Conservation (phyloP, 1,284 basidiomycete genomes). For the Naganishia cerealis region DNA sequence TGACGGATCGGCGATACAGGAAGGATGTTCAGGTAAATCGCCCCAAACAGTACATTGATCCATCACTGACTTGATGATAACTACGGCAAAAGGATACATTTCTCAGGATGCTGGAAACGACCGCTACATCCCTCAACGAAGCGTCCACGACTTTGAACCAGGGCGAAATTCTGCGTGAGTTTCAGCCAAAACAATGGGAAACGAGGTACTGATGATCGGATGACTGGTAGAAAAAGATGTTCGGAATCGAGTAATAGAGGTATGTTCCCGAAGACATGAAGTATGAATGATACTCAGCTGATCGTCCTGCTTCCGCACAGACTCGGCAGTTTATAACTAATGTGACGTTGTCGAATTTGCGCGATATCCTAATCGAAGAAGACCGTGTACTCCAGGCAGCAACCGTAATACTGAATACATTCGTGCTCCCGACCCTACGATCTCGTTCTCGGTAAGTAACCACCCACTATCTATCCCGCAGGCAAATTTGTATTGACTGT, state of each 20-base stretch:
- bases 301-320: conserved; percentile 42
- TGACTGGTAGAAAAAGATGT: conserved; percentile 4
- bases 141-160: conserved; percentile 6
- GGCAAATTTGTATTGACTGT: background rate
- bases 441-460: conserved; percentile 36
- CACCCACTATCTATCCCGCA: background rate
- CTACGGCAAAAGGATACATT: conserved; percentile 67
- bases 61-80: conserved; percentile 10
- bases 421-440: conserved; percentile 72
- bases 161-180: conserved; percentile 4
- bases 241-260: conserved; percentile 11
- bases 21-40: conserved; percentile 76
- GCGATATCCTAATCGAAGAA: conserved; percentile 76
- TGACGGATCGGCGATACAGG: conserved; percentile 84
- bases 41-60: background rate
- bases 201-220: background rate
- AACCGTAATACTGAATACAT: conserved; percentile 79
- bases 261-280: background rate
- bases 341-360: conserved; percentile 71
- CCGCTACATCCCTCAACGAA: conserved; percentile 54
- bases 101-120: conserved; percentile 78
- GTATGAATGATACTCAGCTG: background rate
- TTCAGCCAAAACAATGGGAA: background rate
- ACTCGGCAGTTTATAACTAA: conserved; percentile 73
- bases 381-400: conserved; percentile 79